phyloP scores from a whole-genome alignment of 768 basidiomycete species.

The Daedalea quercina region DNA sequence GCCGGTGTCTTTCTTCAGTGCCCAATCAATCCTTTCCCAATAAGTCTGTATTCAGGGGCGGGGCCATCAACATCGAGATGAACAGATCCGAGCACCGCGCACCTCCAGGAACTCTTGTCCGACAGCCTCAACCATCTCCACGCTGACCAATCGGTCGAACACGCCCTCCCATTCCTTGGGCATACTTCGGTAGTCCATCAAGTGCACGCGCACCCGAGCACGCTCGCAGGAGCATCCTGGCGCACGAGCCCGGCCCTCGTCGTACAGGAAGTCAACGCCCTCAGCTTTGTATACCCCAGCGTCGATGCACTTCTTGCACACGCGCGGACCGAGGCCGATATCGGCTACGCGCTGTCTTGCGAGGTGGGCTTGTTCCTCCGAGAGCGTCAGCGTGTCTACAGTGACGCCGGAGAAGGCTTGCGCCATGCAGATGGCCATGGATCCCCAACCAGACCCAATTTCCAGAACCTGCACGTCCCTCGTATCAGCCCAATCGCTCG shows the following conservation, averaged over 20 bases:
- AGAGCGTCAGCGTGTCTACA: conserved; percentile 70
- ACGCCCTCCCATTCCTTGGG: conserved; percentile 53
- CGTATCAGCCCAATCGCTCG: background rate
- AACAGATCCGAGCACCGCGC: background rate
- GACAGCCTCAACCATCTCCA: conserved; percentile 78
- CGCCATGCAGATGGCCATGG: conserved; percentile 59
- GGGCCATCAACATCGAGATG: background rate
- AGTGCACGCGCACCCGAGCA: conserved; percentile 53
- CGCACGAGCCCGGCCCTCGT: background rate
- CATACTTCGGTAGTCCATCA: conserved; percentile 71
- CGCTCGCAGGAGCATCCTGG: conserved; percentile 21
- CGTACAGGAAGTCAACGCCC: conserved; percentile 5
- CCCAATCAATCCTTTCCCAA: conserved; percentile 61
- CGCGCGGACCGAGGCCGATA: conserved; percentile 33
- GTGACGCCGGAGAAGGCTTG: conserved; percentile 45
- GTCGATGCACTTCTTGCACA: background rate
- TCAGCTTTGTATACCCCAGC: background rate
- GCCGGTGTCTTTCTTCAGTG: conserved; percentile 48
- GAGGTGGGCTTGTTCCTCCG: conserved; percentile 53
- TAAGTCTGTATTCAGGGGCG: conserved; percentile 27
- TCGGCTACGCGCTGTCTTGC: conserved; percentile 48
- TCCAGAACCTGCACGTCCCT: conserved; percentile 43
- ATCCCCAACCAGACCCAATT: conserved; percentile 79
- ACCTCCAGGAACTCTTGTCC: conserved; percentile 57
- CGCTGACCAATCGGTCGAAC: conserved; percentile 66